These are phyloP conservation scores for Chlorella variabilis DNA, from an alignment of 163 green algal species.

Conservation along the genomic window DNA sequence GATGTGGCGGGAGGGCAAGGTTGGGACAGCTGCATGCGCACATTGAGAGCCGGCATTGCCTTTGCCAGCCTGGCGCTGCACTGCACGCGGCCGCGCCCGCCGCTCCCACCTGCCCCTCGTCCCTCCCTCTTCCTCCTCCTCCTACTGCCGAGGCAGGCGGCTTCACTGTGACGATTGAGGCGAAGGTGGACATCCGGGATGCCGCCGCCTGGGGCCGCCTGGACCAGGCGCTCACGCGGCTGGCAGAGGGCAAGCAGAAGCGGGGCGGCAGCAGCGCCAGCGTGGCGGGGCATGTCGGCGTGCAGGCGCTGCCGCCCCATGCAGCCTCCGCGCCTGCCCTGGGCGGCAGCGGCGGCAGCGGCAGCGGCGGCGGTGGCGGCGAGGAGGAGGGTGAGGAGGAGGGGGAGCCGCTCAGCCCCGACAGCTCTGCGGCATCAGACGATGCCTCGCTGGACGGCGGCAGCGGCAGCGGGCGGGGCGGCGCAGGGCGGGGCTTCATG, in stretches of 20 bases:
- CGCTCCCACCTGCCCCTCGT: neutral
- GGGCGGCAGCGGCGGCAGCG: neutral
- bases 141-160: conserved; percentile 44
- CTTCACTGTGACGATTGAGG: conserved; percentile 59
- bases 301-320: too few species aligned
- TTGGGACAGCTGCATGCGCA: neutral
- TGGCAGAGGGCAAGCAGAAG: conserved; percentile 42
- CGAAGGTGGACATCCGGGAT: conserved; percentile 68
- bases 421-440: neutral
- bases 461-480: neutral
- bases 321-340: neutral
- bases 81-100: too few species aligned
- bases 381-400: conserved; percentile 16
- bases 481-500: conserved; percentile 6
- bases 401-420: neutral
- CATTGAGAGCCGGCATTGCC: too few species aligned
- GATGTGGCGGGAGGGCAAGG: neutral
- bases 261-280: neutral
- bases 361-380: neutral
- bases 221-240: conserved; percentile 52
- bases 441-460: neutral
- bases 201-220: conserved; percentile 54
- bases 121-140: neutral
- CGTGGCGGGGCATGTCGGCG: neutral
- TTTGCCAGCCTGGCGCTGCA: too few species aligned